Percentiles rank a stretch among this genome's conserved stretches.
These are phyloP conservation scores for Citrus maxima DNA, from an alignment of 345 rosid species.

Conservation along the genomic window DNA sequence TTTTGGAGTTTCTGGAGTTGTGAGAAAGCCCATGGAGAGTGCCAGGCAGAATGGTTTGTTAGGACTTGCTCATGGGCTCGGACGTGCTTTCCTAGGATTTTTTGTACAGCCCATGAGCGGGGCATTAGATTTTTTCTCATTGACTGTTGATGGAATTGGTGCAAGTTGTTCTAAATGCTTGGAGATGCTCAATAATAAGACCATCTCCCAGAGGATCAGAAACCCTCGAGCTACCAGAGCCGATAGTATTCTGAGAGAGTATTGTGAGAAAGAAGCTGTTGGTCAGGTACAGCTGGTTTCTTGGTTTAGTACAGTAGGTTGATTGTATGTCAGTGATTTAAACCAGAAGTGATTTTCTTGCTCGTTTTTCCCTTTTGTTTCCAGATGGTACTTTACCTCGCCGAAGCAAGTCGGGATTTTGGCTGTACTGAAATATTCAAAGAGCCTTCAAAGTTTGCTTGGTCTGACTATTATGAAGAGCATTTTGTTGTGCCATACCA, in stretches of 20 bases:
- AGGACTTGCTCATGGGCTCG: slow-evolving; percentile 96
- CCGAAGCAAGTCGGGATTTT: slow-evolving; percentile 82
- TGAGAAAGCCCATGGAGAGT: slow-evolving; percentile 92
- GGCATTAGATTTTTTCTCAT: slow-evolving; percentile 89
- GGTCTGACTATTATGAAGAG: slow-evolving; percentile 82
- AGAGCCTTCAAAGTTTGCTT: slow-evolving; percentile 93
- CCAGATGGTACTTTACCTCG: slow-evolving; percentile 90
- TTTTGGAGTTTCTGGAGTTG: slow-evolving; percentile 96
- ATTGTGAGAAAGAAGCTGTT: slow-evolving; percentile 81
- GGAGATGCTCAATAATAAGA: slow-evolving; percentile 65
- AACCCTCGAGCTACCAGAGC: slow-evolving; percentile 84
- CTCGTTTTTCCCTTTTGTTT: slow-evolving; percentile 22
- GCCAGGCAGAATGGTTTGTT: slow-evolving; percentile 81
- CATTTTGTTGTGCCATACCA: slow-evolving; percentile 77
- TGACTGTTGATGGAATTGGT: slow-evolving; percentile 94
- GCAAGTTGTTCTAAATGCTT: slow-evolving; percentile 92
- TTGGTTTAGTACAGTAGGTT: background rate
- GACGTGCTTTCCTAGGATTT: slow-evolving; percentile 80
- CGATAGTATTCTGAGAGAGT: slow-evolving; percentile 76
- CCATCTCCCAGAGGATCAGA: slow-evolving; percentile 69
- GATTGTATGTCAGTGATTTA: background rate
- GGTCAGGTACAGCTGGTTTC: slow-evolving; percentile 63
- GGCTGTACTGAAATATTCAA: slow-evolving; percentile 92
- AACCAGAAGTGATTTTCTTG: background rate
- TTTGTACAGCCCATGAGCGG: slow-evolving; percentile 94